Conservation (phyloP, 768 basidiomycete species). For the Xerocomellus intermedius region DNA sequence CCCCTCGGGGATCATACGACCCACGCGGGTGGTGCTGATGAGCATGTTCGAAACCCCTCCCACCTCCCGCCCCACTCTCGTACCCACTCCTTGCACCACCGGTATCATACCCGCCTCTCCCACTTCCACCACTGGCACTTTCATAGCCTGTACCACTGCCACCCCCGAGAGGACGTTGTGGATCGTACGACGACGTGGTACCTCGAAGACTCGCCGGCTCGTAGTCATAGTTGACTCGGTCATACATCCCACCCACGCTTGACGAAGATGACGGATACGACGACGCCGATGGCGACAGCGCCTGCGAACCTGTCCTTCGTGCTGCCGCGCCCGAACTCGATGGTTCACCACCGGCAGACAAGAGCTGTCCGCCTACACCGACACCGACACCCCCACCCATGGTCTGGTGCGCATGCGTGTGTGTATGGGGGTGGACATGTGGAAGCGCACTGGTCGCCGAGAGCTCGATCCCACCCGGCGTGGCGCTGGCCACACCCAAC, state of each 20-base stretch:
- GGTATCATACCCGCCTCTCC: constrained; percentile 23
- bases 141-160: constrained; percentile 16
- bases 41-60: constrained; percentile 24
- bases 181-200: constrained; percentile 19
- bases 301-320: constrained; percentile 18
- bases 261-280: constrained; percentile 20
- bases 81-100: constrained; percentile 20
- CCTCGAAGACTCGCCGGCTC: constrained; percentile 16
- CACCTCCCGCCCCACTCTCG: constrained; percentile 11
- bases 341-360: constrained; percentile 14
- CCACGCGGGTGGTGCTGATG: constrained; percentile 28
- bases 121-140: constrained; percentile 8
- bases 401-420: constrained; percentile 14
- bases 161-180: constrained; percentile 16
- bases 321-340: constrained; percentile 8
- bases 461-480: constrained; percentile 34
- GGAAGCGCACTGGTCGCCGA: constrained; percentile 12
- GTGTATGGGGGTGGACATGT: constrained; percentile 7
- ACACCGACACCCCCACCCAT: constrained; percentile 8
- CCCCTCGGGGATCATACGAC: constrained; percentile 25
- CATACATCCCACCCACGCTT: constrained; percentile 18
- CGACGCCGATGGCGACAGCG: constrained; percentile 12
- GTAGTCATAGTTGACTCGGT: constrained; percentile 24
- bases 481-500: constrained; percentile 32
- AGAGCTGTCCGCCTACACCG: constrained; percentile 18